Evolutionary conservation across 768 basidiomycete genomes (phyloP).

Genomic region (Kwoniella pini): DNA sequence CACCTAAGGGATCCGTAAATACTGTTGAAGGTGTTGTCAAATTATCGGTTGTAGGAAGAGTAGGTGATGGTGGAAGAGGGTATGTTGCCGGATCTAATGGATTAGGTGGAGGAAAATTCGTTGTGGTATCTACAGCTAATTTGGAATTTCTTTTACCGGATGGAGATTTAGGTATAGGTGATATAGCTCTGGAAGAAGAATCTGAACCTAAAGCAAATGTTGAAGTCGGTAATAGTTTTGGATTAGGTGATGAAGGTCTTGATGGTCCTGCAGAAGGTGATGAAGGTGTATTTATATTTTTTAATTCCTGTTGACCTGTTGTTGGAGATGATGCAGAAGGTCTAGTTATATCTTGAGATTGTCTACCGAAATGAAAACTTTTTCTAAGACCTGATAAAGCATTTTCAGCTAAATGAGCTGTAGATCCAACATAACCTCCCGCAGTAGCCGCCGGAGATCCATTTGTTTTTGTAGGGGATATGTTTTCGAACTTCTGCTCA

Average conservation of each 20-base stretch:
- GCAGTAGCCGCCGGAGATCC: not conserved
- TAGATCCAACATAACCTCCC: constrained; percentile 11
- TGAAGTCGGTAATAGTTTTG: constrained; percentile 7
- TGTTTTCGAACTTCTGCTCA: not conserved
- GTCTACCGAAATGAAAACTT: constrained; percentile 32
- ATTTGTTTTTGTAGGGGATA: constrained; percentile 18
- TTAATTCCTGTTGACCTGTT: constrained; percentile 29
- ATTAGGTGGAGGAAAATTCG: constrained; percentile 29
- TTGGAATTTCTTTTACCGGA: constrained; percentile 1
- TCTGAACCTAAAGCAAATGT: constrained; percentile 35
- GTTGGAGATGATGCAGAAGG: not conserved
- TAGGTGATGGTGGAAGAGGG: constrained; percentile 47
- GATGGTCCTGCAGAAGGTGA: constrained; percentile 15
- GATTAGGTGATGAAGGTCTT: constrained; percentile 18
- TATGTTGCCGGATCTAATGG: constrained; percentile 45
- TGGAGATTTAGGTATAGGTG: constrained; percentile 23
- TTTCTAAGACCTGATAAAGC: constrained; percentile 41
- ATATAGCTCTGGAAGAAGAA: constrained; percentile 18
- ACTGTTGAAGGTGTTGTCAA: constrained; percentile 5
- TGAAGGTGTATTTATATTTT: constrained; percentile 23
- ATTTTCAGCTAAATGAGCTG: constrained; percentile 36
- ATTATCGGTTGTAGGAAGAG: constrained; percentile 2
- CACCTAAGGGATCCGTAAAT: constrained; percentile 41
- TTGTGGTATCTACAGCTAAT: constrained; percentile 8
- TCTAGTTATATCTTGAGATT: constrained; percentile 6